These are phyloP conservation scores for Leccinum variicolor DNA, from an alignment of 768 basidiomycete species.

Conservation along the genomic window DNA sequence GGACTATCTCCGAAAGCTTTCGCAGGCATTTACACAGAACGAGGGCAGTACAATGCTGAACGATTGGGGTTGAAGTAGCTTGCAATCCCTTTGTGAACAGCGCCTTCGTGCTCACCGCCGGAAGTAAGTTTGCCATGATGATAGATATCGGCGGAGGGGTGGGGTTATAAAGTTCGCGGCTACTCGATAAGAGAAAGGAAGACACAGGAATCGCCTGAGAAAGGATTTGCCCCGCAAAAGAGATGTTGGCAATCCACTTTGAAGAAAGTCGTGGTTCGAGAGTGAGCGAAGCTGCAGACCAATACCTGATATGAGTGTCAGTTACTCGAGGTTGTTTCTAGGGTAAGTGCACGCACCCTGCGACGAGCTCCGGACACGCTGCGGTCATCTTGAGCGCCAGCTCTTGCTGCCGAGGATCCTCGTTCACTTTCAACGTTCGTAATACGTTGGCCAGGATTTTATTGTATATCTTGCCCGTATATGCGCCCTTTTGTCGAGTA, in stretches of 20 bases:
- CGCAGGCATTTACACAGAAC: slow-evolving; percentile 70
- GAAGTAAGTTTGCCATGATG: slow-evolving; percentile 78
- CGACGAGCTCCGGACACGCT: slow-evolving; percentile 83
- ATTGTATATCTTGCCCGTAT: slow-evolving; percentile 63
- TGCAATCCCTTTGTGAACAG: slow-evolving; percentile 83
- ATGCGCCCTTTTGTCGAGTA: slow-evolving; percentile 29
- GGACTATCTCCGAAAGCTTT: slow-evolving; percentile 61
- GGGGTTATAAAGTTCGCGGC: slow-evolving; percentile 52
- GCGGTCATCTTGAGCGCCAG: slow-evolving; percentile 75
- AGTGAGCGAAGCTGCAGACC: slow-evolving; percentile 63
- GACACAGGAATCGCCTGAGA: slow-evolving; percentile 67
- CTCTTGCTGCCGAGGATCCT: slow-evolving; percentile 83
- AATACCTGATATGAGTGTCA: slow-evolving; percentile 52
- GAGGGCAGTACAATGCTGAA: slow-evolving; percentile 83
- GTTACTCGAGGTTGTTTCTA: neutral
- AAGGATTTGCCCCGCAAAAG: slow-evolving; percentile 76
- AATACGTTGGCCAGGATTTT: slow-evolving; percentile 78
- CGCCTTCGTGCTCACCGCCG: slow-evolving; percentile 63
- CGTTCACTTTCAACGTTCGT: slow-evolving; percentile 78
- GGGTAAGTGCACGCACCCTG: slow-evolving; percentile 49
- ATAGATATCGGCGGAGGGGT: slow-evolving; percentile 68
- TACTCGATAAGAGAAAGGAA: slow-evolving; percentile 55
- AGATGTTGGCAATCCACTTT: slow-evolving; percentile 88
- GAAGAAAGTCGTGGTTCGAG: slow-evolving; percentile 85
- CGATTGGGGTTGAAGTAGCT: slow-evolving; percentile 58